Evolutionary conservation across 106 monocot species (phyloP).

Genomic region (Posidonia australis): DNA sequence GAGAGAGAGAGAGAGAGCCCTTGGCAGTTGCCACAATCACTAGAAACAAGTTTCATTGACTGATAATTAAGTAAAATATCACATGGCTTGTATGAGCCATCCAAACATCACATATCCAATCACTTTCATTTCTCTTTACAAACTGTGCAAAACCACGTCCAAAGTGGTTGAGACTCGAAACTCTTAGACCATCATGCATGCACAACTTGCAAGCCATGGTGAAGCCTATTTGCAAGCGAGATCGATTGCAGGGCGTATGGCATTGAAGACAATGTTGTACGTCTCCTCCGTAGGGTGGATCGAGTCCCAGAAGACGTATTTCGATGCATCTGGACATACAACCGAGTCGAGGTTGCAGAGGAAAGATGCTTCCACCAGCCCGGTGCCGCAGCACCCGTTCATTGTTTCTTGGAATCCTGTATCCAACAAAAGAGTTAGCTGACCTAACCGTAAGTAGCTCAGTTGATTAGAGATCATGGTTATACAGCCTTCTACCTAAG

Average conservation of each 20-base stretch:
- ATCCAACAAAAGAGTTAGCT: neutral
- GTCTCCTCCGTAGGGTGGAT: conserved; percentile 54
- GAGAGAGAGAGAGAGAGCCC: too few species aligned
- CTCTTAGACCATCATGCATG: too few species aligned
- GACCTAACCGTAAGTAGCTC: neutral
- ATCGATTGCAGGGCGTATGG: conserved; percentile 17
- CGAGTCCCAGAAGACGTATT: conserved; percentile 61
- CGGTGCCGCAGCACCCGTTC: conserved; percentile 60
- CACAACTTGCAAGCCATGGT: too few species aligned
- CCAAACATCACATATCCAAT: too few species aligned
- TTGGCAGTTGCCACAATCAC: too few species aligned
- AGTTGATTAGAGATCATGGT: too few species aligned
- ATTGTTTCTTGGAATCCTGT: conserved; percentile 36
- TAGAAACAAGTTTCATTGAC: too few species aligned
- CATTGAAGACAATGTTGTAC: conserved; percentile 25
- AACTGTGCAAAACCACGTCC: too few species aligned
- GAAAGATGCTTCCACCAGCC: conserved; percentile 39
- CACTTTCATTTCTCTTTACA: too few species aligned
- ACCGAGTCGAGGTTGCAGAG: conserved; percentile 41
- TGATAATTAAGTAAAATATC: too few species aligned
- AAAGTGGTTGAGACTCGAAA: too few species aligned
- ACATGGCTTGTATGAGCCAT: too few species aligned
- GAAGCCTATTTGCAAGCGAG: neutral
- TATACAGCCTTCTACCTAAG: neutral
- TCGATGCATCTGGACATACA: conserved; percentile 41